Conservation (phyloP, 2,329 filamentous ascomycete species). For the Trichophyton equinum region DNA sequence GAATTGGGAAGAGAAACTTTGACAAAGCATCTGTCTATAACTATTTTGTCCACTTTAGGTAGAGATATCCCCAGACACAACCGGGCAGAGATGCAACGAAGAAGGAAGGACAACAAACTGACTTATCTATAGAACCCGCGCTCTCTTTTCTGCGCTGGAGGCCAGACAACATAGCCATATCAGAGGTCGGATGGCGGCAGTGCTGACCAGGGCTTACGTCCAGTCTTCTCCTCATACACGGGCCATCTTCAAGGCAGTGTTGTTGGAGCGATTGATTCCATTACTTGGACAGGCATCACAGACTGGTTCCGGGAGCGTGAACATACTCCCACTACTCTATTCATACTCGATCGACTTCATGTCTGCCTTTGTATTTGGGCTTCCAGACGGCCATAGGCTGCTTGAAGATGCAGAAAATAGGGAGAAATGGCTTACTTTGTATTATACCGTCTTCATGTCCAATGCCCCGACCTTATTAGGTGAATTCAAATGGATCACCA, state of each 20-base stretch:
- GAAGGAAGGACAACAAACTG: not conserved
- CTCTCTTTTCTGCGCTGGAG: not conserved
- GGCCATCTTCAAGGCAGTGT: not conserved
- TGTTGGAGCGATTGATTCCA: not conserved
- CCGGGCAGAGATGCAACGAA: not conserved
- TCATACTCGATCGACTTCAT: not conserved
- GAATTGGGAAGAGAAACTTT: conserved; percentile 42
- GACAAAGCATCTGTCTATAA: conserved; percentile 50
- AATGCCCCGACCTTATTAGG: not conserved
- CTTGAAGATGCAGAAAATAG: not conserved
- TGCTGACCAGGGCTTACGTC: not conserved
- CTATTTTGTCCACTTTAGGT: conserved; percentile 8
- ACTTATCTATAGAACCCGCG: not conserved
- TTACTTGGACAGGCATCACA: not conserved
- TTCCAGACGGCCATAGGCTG: not conserved
- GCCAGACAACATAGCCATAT: not conserved
- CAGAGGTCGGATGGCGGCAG: not conserved
- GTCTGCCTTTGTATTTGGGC: not conserved
- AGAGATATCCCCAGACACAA: not conserved
- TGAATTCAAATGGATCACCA: not conserved
- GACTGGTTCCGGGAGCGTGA: not conserved
- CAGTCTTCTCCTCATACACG: not conserved
- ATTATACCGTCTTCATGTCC: not conserved
- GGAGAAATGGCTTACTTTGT: not conserved
- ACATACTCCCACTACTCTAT: not conserved